Evolutionary conservation across 129 eudicot genomes (phyloP).

Genomic region (Arctium minus): DNA sequence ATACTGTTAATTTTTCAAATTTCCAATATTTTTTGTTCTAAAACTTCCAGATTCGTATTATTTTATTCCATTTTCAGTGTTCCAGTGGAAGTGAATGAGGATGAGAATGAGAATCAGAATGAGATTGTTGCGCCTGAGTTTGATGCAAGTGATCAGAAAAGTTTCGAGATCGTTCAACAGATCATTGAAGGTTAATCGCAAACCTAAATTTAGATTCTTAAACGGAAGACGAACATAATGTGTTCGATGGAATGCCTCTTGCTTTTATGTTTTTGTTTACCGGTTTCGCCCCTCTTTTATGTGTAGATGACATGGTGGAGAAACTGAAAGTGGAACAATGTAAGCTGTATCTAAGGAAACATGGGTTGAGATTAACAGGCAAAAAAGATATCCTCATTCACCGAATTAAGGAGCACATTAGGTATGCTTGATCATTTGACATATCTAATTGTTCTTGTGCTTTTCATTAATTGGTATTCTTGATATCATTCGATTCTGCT

Average conservation of each 20-base stretch:
- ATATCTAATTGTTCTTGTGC: not conserved
- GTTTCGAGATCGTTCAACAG: slow-evolving; percentile 45
- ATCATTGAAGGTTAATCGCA: slow-evolving; percentile 42
- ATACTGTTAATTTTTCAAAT: not conserved
- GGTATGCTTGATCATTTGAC: slow-evolving; percentile 28
- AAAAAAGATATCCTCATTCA: slow-evolving; percentile 58
- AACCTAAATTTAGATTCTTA: not conserved
- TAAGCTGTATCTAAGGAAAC: slow-evolving; percentile 74
- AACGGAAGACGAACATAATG: not conserved
- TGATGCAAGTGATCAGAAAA: slow-evolving; percentile 42
- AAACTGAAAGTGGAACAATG: slow-evolving; percentile 83
- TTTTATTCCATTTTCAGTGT: slow-evolving; percentile 8
- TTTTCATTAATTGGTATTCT: not conserved
- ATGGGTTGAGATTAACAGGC: slow-evolving; percentile 76
- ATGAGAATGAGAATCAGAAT: slow-evolving; percentile 5
- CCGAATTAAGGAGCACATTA: slow-evolving; percentile 76
- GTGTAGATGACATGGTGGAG: slow-evolving; percentile 57
- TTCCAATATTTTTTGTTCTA: not conserved
- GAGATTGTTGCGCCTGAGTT: slow-evolving; percentile 37
- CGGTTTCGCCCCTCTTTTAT: not conserved
- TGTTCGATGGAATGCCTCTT: slow-evolving; percentile 26
- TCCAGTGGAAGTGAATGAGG: slow-evolving; percentile 16
- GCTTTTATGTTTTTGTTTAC: not conserved
- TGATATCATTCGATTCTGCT: not conserved
- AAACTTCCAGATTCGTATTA: not conserved